Conservation (phyloP, 257 asterid genomes). For the Ilex asprella region DNA sequence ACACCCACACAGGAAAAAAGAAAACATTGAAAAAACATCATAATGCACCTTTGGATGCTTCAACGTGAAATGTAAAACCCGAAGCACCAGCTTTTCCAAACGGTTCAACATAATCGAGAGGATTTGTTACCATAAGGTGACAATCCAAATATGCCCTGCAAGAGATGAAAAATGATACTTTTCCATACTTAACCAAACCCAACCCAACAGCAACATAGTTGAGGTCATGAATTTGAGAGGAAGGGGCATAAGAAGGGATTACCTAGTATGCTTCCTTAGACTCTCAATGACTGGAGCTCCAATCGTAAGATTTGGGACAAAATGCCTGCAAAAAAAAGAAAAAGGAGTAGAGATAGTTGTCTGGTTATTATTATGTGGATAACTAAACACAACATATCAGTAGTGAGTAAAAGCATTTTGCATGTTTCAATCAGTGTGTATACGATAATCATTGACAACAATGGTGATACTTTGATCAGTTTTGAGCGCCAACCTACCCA, state of each 20-base stretch:
- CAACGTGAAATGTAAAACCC: conserved; percentile 91
- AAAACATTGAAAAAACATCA: neutral
- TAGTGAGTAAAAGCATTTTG: conserved; percentile 7
- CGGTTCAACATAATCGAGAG: conserved; percentile 81
- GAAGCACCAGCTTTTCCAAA: conserved; percentile 87
- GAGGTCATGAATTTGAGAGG: neutral
- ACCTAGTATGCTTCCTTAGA: conserved; percentile 85
- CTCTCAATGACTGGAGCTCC: conserved; percentile 92
- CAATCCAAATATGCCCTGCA: conserved; percentile 89
- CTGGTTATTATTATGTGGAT: neutral
- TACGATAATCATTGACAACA: conserved; percentile 14
- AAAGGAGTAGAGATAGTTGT: conserved; percentile 6
- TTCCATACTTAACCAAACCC: conserved; percentile 1
- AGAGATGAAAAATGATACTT: neutral
- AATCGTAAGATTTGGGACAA: conserved; percentile 84
- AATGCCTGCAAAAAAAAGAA: conserved; percentile 49
- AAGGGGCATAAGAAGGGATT: neutral
- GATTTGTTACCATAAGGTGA: conserved; percentile 95
- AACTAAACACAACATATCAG: neutral
- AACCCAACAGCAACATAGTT: neutral
- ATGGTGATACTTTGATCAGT: neutral
- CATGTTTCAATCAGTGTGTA: conserved; percentile 3
- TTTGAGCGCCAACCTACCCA: conserved; percentile 62
- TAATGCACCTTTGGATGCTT: conserved; percentile 61
- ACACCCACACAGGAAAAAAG: neutral